Evolutionary conservation across 2,329 filamentous ascomycete species (phyloP).

Genomic region (Fusarium oligoseptatum): DNA sequence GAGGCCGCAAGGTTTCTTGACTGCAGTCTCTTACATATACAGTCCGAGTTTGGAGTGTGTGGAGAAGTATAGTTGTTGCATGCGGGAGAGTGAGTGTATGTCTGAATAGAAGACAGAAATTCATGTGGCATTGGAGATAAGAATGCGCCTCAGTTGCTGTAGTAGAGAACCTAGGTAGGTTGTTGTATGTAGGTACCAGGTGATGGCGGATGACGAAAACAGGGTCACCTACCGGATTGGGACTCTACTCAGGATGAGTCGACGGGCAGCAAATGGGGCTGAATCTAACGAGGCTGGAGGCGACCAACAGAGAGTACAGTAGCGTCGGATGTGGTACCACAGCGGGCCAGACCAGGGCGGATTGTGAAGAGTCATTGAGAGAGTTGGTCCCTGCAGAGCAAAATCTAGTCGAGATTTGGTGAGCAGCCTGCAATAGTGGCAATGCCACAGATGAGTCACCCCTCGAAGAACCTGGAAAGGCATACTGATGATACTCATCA

Average conservation of each 20-base stretch:
- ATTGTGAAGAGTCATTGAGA: constrained; percentile 2
- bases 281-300: constrained; percentile 1
- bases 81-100: not conserved
- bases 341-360: not conserved
- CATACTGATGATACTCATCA: not conserved
- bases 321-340: constrained; percentile 2
- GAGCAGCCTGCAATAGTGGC: not conserved
- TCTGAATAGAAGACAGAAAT: not conserved
- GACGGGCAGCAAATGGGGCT: constrained; percentile 23
- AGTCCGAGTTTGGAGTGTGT: constrained; percentile 13
- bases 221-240: constrained; percentile 32
- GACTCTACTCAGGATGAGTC: constrained; percentile 40
- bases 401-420: not conserved
- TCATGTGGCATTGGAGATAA: not conserved
- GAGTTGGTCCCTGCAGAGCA: not conserved
- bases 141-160: not conserved
- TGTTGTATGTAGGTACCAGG: not conserved
- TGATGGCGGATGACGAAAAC: not conserved
- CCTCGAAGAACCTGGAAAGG: not conserved
- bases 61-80: not conserved
- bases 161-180: not conserved
- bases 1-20: constrained; percentile 16
- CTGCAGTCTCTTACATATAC: constrained; percentile 24
- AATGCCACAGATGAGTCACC: not conserved
- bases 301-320: not conserved